A percentile compares a stretch with the other conserved stretches of the same genome.
Evolutionary conservation across 2,329 filamentous ascomycete species (phyloP).

Genomic region (Pseudogymnoascus sp.): DNA sequence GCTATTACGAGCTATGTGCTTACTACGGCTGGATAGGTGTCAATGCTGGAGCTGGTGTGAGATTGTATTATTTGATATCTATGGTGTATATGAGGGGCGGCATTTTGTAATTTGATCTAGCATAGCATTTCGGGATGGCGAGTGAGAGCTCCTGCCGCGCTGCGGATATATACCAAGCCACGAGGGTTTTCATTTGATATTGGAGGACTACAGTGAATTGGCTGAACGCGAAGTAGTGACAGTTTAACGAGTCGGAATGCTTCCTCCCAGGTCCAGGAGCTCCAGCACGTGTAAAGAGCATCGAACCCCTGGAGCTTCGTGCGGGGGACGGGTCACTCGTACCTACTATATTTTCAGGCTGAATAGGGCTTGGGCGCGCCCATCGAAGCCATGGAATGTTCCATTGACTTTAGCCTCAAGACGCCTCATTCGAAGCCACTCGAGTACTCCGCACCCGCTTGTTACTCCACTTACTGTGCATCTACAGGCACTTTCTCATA

Average conservation of each 20-base stretch:
- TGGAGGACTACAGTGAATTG: neutral
- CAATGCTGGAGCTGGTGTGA: neutral
- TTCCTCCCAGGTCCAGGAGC: neutral
- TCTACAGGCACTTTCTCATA: neutral
- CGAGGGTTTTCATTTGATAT: neutral
- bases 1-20: conserved; percentile 49
- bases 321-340: neutral
- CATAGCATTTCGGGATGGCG: neutral
- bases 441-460: neutral
- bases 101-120: neutral
- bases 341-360: conserved; percentile 5
- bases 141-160: neutral
- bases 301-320: neutral
- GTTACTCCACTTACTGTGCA: neutral
- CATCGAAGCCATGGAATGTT: conserved; percentile 6
- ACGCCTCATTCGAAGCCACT: neutral
- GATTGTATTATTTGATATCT: neutral
- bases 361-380: neutral
- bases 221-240: neutral
- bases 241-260: neutral
- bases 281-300: neutral
- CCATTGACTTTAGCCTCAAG: conserved; percentile 5
- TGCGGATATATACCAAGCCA: neutral
- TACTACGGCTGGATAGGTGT: conserved; percentile 31
- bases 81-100: neutral